Base-by-base conservation (phyloP, 441 rosid species). In the Lepidium campestre region DNA sequence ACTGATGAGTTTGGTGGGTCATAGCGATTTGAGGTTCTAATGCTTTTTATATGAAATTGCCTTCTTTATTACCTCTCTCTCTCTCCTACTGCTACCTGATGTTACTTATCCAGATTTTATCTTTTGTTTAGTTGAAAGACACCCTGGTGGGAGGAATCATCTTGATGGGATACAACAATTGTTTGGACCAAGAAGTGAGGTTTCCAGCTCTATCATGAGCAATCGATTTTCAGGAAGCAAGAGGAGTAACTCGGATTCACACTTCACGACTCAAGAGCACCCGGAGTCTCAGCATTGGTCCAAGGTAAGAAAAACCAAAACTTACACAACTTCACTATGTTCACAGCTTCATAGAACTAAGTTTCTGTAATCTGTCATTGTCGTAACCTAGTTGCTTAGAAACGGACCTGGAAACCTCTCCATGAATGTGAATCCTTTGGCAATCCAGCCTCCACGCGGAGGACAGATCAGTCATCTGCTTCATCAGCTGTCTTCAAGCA, bases 121-220 rank as follows among this genome's bases (percentile, higher is more conserved):
- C 47, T 57, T 57, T 31, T 44, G 49, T 49, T 41, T 67, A 60
- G 70, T 80, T 72, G 90, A 88, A 81, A 86, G 84, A 72, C 86
- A 86, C 78, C 79, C 59, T 27, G 79, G 81, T 17, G 85, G 65
- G 10, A 78, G 78, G 27, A 87, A 71, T 78, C 92, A 87, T 79
- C 89, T 88, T 13, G 93, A 88, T 76, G 97, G 96, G 18, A 80
- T 87, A 77, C 97, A 92, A 77, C 97, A 92, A 20, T 82, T 71
- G 80, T 88, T 85, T 62, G 81, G 85, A 60, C 83, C 86, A 22
- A 85, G 92, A 72, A 84, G 86, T 57, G 92, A 88, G 14, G 68
- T 81, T 47, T 88, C 93, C 15, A 83, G 85, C 40, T 52, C 78
- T 19, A 88, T 86, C 62, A 83, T 81, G 70, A 83, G 80, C 84